These are phyloP conservation scores for Corylus heterophylla DNA, from an alignment of 306 rosid species.

Conservation along the genomic window DNA sequence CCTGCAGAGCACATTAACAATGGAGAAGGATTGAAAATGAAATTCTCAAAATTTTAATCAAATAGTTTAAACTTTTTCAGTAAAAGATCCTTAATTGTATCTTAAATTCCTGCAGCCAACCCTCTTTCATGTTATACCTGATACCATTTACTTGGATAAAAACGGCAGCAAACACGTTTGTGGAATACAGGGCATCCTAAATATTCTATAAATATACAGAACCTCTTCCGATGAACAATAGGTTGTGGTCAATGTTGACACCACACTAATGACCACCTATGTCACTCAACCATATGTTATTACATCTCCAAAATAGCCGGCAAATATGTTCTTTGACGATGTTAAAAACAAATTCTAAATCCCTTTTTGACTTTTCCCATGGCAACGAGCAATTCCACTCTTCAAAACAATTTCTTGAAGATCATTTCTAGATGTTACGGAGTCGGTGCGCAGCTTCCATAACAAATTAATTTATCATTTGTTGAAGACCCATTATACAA, in stretches of 20 bases:
- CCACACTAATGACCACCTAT: background rate
- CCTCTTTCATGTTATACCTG: too few species aligned
- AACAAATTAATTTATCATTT: background rate
- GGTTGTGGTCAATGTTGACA: background rate
- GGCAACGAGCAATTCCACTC: background rate
- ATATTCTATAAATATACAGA: background rate
- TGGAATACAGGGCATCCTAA: background rate
- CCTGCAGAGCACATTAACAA: slow-evolving; percentile 36
- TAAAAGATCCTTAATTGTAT: too few species aligned
- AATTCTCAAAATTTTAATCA: too few species aligned
- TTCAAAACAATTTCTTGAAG: background rate
- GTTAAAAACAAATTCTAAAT: too few species aligned
- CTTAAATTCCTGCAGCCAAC: too few species aligned
- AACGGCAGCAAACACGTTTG: too few species aligned
- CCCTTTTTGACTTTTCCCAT: background rate
- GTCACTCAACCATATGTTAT: background rate
- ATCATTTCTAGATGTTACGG: background rate
- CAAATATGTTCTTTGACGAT: background rate
- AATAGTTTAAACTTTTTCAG: too few species aligned
- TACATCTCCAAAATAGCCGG: background rate
- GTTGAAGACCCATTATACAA: background rate
- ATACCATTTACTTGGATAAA: too few species aligned
- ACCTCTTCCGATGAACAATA: background rate
- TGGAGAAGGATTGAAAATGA: background rate
- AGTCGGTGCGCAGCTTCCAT: background rate